These are phyloP conservation scores for Alternaria panax DNA, from an alignment of 2,329 filamentous ascomycete species.

Conservation along the genomic window DNA sequence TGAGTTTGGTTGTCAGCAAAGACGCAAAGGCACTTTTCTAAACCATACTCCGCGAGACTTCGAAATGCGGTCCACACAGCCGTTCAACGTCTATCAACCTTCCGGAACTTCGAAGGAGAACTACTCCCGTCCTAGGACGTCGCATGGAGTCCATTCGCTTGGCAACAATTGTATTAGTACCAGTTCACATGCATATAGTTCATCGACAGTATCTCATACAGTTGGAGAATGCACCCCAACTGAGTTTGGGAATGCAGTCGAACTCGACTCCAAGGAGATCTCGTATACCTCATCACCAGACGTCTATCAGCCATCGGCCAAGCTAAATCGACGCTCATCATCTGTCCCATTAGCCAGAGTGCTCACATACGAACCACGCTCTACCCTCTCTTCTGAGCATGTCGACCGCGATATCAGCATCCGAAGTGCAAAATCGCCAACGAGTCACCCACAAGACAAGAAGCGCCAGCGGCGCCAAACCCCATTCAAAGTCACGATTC, in stretches of 20 bases:
- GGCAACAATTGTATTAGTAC: slow-evolving; percentile 5
- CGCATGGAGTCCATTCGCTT: slow-evolving; percentile 18
- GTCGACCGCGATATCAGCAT: slow-evolving; percentile 19
- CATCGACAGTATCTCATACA: slow-evolving; percentile 18
- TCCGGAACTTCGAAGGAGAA: slow-evolving; percentile 28
- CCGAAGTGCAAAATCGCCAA: slow-evolving; percentile 15
- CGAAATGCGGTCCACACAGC: slow-evolving; percentile 31
- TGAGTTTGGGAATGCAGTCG: slow-evolving; percentile 20
- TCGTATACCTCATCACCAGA: slow-evolving; percentile 15
- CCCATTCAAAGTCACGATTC: slow-evolving; percentile 29
- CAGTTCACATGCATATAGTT: slow-evolving; percentile 15
- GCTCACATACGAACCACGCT: slow-evolving; percentile 19
- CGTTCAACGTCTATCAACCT: slow-evolving; percentile 25
- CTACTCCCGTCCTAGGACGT: slow-evolving; percentile 29
- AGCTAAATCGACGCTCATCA: slow-evolving; percentile 21
- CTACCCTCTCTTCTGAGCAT: slow-evolving; percentile 7
- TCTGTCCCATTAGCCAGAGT: slow-evolving; percentile 26
- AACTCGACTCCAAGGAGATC: slow-evolving; percentile 29
- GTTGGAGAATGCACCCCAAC: slow-evolving; percentile 16
- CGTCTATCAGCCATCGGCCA: slow-evolving; percentile 16
- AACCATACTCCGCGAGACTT: slow-evolving; percentile 45
- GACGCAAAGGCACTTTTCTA: slow-evolving; percentile 41
- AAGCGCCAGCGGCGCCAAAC: slow-evolving; percentile 40
- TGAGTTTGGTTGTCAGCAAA: slow-evolving; percentile 32
- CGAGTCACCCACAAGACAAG: slow-evolving; percentile 16